Conservation (phyloP, 73 alveolate genomes). For the Uronychia binucleata region DNA sequence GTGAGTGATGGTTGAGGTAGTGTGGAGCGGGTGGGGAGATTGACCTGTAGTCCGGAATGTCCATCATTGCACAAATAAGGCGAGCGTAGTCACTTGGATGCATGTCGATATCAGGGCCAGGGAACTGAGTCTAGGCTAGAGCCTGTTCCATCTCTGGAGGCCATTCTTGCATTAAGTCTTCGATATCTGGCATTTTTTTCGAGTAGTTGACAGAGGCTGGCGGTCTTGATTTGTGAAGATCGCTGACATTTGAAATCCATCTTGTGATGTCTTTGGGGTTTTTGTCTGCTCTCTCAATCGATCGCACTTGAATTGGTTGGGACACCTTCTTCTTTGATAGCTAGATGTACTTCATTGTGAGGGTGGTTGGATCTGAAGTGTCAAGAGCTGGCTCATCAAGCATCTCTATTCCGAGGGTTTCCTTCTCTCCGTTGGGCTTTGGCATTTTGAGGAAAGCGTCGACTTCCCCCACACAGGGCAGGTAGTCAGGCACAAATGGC, state of each 20-base stretch:
- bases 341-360: constrained; percentile 77
- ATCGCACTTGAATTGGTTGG: constrained; percentile 58
- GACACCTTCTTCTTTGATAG: constrained; percentile 54
- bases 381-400: constrained; percentile 93
- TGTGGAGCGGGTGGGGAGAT: no score
- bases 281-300: constrained; percentile 93
- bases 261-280: constrained; percentile 91
- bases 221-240: constrained; percentile 89
- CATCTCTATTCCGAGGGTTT: constrained; percentile 82
- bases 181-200: constrained; percentile 93
- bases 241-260: constrained; percentile 91
- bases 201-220: constrained; percentile 93
- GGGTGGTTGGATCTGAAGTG: constrained; percentile 73
- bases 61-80: constrained; percentile 86
- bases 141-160: constrained; percentile 89
- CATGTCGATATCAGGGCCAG: constrained; percentile 90
- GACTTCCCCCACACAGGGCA: constrained; percentile 97
- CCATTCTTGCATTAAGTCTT: constrained; percentile 93
- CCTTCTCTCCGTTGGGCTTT: constrained; percentile 91
- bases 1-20: no score
- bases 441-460: constrained; percentile 97
- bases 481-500: constrained; percentile 95
- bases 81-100: constrained; percentile 77
- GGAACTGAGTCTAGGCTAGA: constrained; percentile 72
- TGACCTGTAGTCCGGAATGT: constrained; percentile 82